Percentiles rank a stretch among this genome's conserved stretches.
Evolutionary conservation across 257 asterid species (phyloP).

Genomic region (Anisodus tanguticus): DNA sequence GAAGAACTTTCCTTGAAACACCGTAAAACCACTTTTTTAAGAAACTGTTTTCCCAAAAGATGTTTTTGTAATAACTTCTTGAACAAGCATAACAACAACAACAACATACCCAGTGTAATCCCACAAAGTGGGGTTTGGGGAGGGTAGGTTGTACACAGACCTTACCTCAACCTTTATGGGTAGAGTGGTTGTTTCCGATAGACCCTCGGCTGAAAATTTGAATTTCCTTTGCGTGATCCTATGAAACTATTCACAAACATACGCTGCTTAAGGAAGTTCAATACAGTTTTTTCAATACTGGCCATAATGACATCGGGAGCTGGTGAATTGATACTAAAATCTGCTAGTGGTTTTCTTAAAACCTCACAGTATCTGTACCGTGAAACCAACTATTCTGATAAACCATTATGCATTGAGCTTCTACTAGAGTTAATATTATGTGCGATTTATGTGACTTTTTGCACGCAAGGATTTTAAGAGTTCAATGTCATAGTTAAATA

Average conservation of each 20-base stretch:
- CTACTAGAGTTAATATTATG: background rate
- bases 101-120: too few species aligned
- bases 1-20: slow-evolving; percentile 5
- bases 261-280: background rate
- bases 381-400: background rate
- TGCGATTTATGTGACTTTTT: background rate
- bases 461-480: background rate
- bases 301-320: background rate
- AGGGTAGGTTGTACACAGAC: too few species aligned
- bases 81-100: background rate
- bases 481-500: background rate
- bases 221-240: background rate
- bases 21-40: background rate
- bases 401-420: slow-evolving; percentile 19
- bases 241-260: background rate
- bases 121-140: too few species aligned
- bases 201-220: too few species aligned
- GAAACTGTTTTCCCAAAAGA: background rate
- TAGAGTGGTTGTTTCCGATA: too few species aligned
- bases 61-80: background rate
- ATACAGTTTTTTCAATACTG: slow-evolving; percentile 1
- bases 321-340: slow-evolving; percentile 21
- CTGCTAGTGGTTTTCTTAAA: background rate
- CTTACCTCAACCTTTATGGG: too few species aligned
- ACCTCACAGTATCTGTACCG: background rate